Base-by-base conservation (phyloP, 441 rosid species). In the Bocquillonia castaneifolia region DNA sequence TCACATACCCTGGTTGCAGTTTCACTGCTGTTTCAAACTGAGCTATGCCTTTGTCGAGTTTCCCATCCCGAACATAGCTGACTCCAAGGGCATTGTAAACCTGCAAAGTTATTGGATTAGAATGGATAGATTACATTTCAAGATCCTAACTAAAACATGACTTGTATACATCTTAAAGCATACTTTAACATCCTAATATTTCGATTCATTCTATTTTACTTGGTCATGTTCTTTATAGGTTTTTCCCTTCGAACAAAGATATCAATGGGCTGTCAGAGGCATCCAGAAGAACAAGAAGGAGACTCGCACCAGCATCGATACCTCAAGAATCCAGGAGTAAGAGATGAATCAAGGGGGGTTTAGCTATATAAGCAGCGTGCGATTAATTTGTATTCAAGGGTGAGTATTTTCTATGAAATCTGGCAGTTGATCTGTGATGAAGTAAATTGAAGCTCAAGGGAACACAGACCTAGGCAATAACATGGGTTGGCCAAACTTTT, bases 1-100 rank as follows among this genome's bases (percentile, higher is more conserved):
- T 91, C 57, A 91, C 97, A 61, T 93, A 93, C 55, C 97, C 96
- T 0, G 97, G 97, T 64, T 91, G 97, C 64, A 91, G 70, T 84
- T 89, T 88, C 78, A 91, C 96, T 2, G 97, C 96, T 36, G 79
- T 83, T 79, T 89, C 96, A 57, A 93, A 88, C 74, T 91, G 95
- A 47, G 73, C 72, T 39, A 89, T 89, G 58, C 96, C 99, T 80
- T 87, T 93, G 50, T 93, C 99, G 3, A 88, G 82, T 71, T 91
- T 93, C 63, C 83, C 96, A 36, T 93, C 92, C 36, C 87, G 88
- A 23, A 76, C 66, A 57, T 91, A 91, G 74, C 86, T 84, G 29
- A 93, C 99, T 47, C 95, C 92, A 20, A 89, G 89, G 25, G 95
- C 95, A 60, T 89, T 87, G 66, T 89, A 87, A 36, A 88, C 93